Conservation (phyloP, 2,329 filamentous ascomycete species). For the Chaetomiaceae sp. region DNA sequence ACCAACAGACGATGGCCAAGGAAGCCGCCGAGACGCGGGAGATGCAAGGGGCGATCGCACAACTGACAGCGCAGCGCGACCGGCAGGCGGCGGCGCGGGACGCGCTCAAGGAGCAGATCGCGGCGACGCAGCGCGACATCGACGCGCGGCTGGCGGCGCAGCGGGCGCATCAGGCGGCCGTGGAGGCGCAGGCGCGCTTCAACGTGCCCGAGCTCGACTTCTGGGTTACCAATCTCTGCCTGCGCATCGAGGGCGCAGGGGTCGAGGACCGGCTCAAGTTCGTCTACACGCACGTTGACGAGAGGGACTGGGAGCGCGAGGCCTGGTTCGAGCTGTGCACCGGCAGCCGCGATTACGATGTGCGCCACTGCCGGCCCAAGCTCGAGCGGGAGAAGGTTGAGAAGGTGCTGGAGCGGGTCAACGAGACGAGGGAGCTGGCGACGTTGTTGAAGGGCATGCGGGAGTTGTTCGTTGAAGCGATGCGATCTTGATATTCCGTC, state of each 20-base stretch:
- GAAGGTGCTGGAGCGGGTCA: conserved; percentile 68
- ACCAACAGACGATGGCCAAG: conserved; percentile 68
- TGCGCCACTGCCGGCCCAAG: conserved; percentile 75
- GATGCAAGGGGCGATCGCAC: conserved; percentile 58
- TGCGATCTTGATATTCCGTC: conserved; percentile 42
- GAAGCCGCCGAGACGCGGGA: conserved; percentile 71
- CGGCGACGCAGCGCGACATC: conserved; percentile 63
- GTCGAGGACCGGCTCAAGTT: conserved; percentile 83
- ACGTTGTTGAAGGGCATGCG: conserved; percentile 76
- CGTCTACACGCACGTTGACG: conserved; percentile 78
- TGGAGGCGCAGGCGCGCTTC: conserved; percentile 78
- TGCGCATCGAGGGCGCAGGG: conserved; percentile 84
- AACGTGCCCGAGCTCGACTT: conserved; percentile 93
- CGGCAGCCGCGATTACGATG: conserved; percentile 74
- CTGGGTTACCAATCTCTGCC: conserved; percentile 85
- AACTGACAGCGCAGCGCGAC: conserved; percentile 55
- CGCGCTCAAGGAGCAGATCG: conserved; percentile 54
- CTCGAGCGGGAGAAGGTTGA: conserved; percentile 74
- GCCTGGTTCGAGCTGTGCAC: conserved; percentile 91
- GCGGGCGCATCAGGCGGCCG: conserved; percentile 62
- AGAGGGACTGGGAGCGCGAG: conserved; percentile 81
- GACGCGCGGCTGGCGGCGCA: conserved; percentile 65
- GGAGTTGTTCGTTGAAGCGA: conserved; percentile 65
- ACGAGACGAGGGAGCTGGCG: conserved; percentile 70
- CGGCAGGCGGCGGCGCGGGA: conserved; percentile 52